Evolutionary conservation across 345 rosid species (phyloP).

Genomic region (Adansonia digitata): DNA sequence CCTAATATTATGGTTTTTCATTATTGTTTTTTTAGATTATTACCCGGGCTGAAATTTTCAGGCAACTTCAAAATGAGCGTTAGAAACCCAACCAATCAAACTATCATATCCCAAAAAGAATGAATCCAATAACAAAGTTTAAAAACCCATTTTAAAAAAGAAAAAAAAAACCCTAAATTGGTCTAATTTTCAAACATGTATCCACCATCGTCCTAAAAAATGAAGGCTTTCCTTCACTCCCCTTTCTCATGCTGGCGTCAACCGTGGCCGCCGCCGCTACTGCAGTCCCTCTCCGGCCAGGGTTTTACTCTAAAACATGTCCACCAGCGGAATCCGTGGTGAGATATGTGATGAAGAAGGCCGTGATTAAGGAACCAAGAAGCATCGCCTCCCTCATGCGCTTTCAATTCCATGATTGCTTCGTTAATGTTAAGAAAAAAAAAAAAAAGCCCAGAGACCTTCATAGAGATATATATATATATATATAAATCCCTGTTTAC

Average conservation of each 20-base stretch:
- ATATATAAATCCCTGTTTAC: neutral
- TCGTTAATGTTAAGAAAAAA: constrained; percentile 57
- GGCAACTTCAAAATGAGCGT: neutral
- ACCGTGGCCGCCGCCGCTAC: constrained; percentile 25
- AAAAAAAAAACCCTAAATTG: neutral
- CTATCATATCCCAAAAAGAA: neutral
- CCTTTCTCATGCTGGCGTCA: constrained; percentile 8
- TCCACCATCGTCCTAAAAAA: neutral
- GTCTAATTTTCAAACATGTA: neutral
- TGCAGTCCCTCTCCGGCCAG: constrained; percentile 39
- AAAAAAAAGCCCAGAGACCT: neutral
- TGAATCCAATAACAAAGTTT: constrained; percentile 5
- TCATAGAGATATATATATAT: too few species aligned
- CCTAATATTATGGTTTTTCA: too few species aligned
- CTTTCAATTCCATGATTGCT: constrained; percentile 91
- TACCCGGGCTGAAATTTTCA: too few species aligned
- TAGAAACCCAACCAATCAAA: neutral
- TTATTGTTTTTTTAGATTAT: too few species aligned
- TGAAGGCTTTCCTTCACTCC: constrained; percentile 9
- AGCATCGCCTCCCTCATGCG: constrained; percentile 92
- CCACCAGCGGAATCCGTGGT: constrained; percentile 71
- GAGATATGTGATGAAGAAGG: constrained; percentile 50
- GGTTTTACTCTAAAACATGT: constrained; percentile 64
- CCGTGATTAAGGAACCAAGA: constrained; percentile 61
- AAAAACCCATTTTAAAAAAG: neutral